Evolutionary conservation across 306 rosid genomes (phyloP).

Genomic region (Clitoria ternatea): DNA sequence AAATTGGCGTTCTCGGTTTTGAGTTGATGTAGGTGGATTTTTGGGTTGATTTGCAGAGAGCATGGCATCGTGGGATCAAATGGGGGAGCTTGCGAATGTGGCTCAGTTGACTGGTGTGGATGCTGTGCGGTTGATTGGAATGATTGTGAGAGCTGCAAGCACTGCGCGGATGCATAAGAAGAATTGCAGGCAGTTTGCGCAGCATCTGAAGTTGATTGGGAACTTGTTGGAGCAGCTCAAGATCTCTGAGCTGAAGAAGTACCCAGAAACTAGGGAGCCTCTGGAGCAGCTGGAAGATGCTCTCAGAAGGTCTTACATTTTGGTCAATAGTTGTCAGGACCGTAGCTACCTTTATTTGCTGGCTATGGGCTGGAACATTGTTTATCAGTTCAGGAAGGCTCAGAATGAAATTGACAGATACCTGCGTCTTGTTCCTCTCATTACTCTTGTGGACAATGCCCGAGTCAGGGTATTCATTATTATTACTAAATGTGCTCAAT

Average conservation of each 20-base stretch:
- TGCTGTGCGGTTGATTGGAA: slow-evolving; percentile 69
- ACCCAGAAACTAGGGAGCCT: slow-evolving; percentile 92
- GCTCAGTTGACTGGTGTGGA: slow-evolving; percentile 87
- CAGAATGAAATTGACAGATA: slow-evolving; percentile 95
- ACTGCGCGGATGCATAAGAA: slow-evolving; percentile 96
- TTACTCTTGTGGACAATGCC: slow-evolving; percentile 91
- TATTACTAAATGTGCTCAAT: neutral
- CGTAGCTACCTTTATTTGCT: slow-evolving; percentile 84
- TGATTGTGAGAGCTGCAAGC: slow-evolving; percentile 86
- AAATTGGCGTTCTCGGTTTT: neutral
- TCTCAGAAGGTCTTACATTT: slow-evolving; percentile 72
- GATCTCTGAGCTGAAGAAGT: slow-evolving; percentile 91
- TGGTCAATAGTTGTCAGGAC: slow-evolving; percentile 91
- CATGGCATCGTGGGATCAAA: slow-evolving; percentile 75
- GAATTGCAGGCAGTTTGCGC: slow-evolving; percentile 90
- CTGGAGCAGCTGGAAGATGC: slow-evolving; percentile 97
- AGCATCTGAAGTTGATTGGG: slow-evolving; percentile 87
- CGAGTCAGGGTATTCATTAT: slow-evolving; percentile 81
- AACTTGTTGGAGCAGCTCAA: slow-evolving; percentile 91
- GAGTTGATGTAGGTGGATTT: slow-evolving; percentile 5
- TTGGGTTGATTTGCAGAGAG: slow-evolving; percentile 32
- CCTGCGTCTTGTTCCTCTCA: slow-evolving; percentile 81
- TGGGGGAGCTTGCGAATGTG: slow-evolving; percentile 83
- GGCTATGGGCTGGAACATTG: slow-evolving; percentile 99
- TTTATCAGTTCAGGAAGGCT: slow-evolving; percentile 93